Percentiles rank a stretch among this genome's conserved stretches.
Conservation (phyloP, 2,329 filamentous ascomycete genomes). For the Fusarium sacchari region DNA sequence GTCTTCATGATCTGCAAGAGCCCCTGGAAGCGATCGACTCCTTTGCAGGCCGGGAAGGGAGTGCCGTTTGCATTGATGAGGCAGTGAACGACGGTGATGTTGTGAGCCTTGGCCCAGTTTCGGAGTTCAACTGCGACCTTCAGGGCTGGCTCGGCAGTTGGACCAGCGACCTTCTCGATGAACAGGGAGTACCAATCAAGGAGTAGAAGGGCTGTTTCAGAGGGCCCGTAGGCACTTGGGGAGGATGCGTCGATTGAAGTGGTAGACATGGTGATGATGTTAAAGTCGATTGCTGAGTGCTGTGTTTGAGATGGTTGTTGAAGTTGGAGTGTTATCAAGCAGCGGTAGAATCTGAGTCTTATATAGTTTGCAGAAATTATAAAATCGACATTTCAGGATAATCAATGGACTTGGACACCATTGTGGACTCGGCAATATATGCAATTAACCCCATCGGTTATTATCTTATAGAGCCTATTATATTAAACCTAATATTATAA, state of each 20-base stretch:
- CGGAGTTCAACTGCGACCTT: background rate
- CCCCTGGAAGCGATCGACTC: background rate
- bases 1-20: background rate
- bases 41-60: background rate
- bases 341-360: background rate
- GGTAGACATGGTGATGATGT: background rate
- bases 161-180: background rate
- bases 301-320: background rate
- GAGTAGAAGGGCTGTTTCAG: background rate
- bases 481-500: too few species aligned
- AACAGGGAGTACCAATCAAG: conserved; percentile 6
- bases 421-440: background rate
- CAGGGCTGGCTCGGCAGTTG: background rate
- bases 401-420: too few species aligned
- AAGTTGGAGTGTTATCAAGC: background rate
- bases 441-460: too few species aligned
- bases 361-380: background rate
- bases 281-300: background rate
- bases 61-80: background rate
- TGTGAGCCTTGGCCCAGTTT: conserved; percentile 1
- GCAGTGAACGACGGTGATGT: conserved; percentile 2
- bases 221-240: background rate
- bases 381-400: accelerated
- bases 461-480: too few species aligned
- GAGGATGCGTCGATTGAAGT: background rate